Percentiles rank a stretch among this genome's conserved stretches.
Conservation (phyloP, 805 yeast species). For the Candida sithepensis region DNA sequence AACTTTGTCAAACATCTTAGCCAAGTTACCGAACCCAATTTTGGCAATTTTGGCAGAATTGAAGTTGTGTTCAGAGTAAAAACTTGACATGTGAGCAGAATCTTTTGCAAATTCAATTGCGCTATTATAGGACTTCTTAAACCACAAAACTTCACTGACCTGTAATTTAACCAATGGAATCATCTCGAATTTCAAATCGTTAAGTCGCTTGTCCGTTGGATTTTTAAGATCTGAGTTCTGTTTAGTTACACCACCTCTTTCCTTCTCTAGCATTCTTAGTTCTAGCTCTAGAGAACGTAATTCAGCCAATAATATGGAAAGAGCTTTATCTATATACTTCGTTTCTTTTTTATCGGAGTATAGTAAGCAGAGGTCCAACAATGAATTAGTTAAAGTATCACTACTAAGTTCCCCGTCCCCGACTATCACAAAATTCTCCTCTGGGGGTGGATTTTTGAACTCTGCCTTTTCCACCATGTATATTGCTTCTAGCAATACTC, state of each 20-base stretch:
- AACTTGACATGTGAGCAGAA: slow-evolving; percentile 32
- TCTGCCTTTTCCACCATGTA: slow-evolving; percentile 17
- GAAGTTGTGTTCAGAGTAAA: slow-evolving; percentile 29
- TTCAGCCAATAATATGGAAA: slow-evolving; percentile 35
- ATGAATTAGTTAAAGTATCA: slow-evolving; percentile 22
- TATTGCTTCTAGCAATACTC: slow-evolving; percentile 28
- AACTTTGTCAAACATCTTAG: slow-evolving; percentile 29
- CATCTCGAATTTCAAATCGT: slow-evolving; percentile 26
- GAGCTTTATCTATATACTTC: slow-evolving; percentile 22
- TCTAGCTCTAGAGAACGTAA: slow-evolving; percentile 31
- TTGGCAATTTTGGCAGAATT: slow-evolving; percentile 37
- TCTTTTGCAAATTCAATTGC: slow-evolving; percentile 41
- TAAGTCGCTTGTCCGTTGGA: slow-evolving; percentile 18
- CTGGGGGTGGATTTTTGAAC: background rate
- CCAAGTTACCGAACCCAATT: slow-evolving; percentile 34
- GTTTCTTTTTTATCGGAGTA: slow-evolving; percentile 25
- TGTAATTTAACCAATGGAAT: slow-evolving; percentile 39
- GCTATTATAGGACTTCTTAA: slow-evolving; percentile 27
- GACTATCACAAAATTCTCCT: slow-evolving; percentile 19
- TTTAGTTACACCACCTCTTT: slow-evolving; percentile 4
- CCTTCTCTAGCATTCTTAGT: slow-evolving; percentile 11
- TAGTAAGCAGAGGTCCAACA: slow-evolving; percentile 28
- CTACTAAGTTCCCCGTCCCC: slow-evolving; percentile 22
- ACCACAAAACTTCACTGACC: slow-evolving; percentile 41
- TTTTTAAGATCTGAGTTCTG: slow-evolving; percentile 10